Evolutionary conservation across 2,329 filamentous ascomycete genomes (phyloP), one percentile per base, ranked within the genome.

Genomic region (Rachicladosporium sp.): DNA sequence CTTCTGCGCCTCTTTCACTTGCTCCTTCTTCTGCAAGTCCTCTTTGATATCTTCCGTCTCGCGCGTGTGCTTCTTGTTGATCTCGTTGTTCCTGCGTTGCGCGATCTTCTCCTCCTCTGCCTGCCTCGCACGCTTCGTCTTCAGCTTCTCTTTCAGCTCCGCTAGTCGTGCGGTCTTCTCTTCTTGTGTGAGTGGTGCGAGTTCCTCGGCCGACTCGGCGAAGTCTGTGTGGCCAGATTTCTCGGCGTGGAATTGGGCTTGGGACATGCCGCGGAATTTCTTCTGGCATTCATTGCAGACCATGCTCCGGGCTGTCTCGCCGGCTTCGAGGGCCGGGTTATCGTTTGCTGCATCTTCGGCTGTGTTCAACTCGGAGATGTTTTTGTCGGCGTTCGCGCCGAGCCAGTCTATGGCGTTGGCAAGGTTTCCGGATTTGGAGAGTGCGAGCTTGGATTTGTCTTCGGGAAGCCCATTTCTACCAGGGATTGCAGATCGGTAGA

Each of bases 241-340:
- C 54, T 77, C 77, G 27, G 87, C 91, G 59, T 98, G 91, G 59
- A 86, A 94, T 53, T 89, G 81, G 7, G 88, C 91, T 49, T 89
- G 76, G 19, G 78, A 78, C 48, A 81, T 76, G 54, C 77, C 85
- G 50, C 84, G 74, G 64, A 98, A 93, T 58, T 78, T 82, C 71
- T 94, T 95, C 56, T 82, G 82, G 57, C 91, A 98, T 41, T 95
- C 89, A 48, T 94, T 91, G 72, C 91, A 98, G 37, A 93, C 73
- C 40, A 96, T 76, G 36, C 86, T 93, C 54, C 78, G 75, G 41
- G 87, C 83, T 41, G 75, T 68, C 53, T 80, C 76, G 43, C 81
- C 84, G 2, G 75, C 74, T 51, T 82, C 70, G 2, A 88, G 67
- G n/a, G 76, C 72, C 4, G 78, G 73, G 4, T 67, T 68, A 12